Evolutionary conservation across 2,329 filamentous ascomycete genomes (phyloP).

Genomic region (Spiromastix sp.): DNA sequence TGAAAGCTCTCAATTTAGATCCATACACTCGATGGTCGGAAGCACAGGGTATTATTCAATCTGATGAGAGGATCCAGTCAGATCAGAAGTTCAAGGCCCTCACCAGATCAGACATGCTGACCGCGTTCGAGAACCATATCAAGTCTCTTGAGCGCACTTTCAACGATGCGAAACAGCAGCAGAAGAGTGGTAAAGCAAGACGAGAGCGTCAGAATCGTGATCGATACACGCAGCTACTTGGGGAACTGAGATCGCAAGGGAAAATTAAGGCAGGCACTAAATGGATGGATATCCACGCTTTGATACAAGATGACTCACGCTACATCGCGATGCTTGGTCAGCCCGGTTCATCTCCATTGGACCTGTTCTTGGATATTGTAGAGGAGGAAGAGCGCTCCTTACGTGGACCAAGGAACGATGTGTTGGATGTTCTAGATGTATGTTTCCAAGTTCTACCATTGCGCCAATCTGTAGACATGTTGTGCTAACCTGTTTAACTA

Average conservation of each 20-base stretch:
- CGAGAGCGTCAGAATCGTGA: conserved; percentile 82
- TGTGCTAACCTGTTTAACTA: conserved; percentile 31
- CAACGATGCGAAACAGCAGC: conserved; percentile 81
- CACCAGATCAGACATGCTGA: conserved; percentile 81
- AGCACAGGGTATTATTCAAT: conserved; percentile 71
- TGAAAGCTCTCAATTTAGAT: conserved; percentile 73
- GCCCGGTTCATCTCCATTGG: conserved; percentile 71
- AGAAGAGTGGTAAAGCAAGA: conserved; percentile 70
- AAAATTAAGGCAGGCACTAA: conserved; percentile 84
- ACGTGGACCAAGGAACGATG: conserved; percentile 68
- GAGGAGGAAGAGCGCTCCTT: conserved; percentile 90
- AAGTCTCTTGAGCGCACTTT: conserved; percentile 82
- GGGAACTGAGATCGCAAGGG: conserved; percentile 61
- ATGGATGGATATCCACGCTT: conserved; percentile 70
- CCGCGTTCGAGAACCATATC: conserved; percentile 89
- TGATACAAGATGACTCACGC: conserved; percentile 69
- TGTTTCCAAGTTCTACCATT: conserved; percentile 28
- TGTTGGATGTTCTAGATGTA: conserved; percentile 81
- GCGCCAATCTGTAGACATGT: too few species aligned
- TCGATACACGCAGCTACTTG: conserved; percentile 62
- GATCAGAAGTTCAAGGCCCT: conserved; percentile 80
- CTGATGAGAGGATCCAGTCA: conserved; percentile 63
- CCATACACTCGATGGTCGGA: conserved; percentile 93
- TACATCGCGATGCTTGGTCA: conserved; percentile 79
- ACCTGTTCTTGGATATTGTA: conserved; percentile 91